Conservation (phyloP, 768 basidiomycete species). For the Infundibulicybe gibba region DNA sequence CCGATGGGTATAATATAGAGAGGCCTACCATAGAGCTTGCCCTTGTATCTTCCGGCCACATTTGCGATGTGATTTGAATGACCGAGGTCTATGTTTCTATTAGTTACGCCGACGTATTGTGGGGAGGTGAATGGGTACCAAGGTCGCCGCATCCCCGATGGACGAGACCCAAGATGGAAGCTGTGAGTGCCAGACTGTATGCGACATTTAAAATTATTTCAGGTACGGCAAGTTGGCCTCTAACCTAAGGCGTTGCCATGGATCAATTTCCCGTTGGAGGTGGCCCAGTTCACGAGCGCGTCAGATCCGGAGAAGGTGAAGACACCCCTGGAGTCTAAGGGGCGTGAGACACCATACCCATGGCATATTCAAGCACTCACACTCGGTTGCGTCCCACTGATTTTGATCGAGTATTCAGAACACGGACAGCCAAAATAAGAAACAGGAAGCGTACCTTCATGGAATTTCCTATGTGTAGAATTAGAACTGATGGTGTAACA, state of each 20-base stretch:
- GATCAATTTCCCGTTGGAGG: conserved; percentile 32
- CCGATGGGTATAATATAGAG: not conserved
- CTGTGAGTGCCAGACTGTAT: conserved; percentile 25
- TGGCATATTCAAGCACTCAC: conserved; percentile 11
- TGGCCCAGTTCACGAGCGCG: conserved; percentile 35
- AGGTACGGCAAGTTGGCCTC: conserved; percentile 3
- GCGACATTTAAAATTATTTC: not conserved
- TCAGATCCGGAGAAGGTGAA: conserved; percentile 33
- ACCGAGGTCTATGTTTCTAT: conserved; percentile 27
- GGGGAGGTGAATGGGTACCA: conserved; percentile 18
- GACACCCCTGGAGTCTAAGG: conserved; percentile 20
- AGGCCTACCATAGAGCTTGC: conserved; percentile 36
- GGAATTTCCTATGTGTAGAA: conserved; percentile 26
- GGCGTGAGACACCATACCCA: not conserved
- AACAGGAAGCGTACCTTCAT: conserved; percentile 35
- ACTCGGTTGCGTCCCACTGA: conserved; percentile 37
- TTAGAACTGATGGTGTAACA: not conserved
- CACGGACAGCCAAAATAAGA: not conserved
- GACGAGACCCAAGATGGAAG: conserved; percentile 34
- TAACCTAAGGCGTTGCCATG: conserved; percentile 35
- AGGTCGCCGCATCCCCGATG: conserved; percentile 30
- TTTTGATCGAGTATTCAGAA: not conserved
- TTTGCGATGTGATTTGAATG: conserved; percentile 44
- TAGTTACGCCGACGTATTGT: not conserved
- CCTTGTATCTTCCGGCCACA: conserved; percentile 41